Evolutionary conservation across 225 moss, liverwort and hornwort genomes (phyloP), one percentile per base, ranked within the genome.

Genomic region (Marchantia polymorpha): DNA sequence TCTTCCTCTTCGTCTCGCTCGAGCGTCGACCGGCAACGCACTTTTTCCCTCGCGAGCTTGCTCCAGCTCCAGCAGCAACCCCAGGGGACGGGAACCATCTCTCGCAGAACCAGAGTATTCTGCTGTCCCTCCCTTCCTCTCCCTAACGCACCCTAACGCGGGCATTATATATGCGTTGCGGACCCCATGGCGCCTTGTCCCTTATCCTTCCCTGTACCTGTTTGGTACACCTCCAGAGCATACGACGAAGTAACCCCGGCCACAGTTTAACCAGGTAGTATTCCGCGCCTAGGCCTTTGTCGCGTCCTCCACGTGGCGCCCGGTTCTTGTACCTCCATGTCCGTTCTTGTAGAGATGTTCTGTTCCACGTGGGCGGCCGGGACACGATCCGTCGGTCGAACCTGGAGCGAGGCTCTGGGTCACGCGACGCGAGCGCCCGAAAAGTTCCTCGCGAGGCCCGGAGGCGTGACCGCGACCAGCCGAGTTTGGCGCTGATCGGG

Each of bases 101-200:
- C 69, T 17, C 15, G 12, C 3, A 39, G 39, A 39, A 39, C 39
- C 39, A 39, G 39, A 39, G 39, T 50, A 51, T 12, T 52, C 12
- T 51, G 0, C 12, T 10, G 8, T 65, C 17, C n/a, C 61, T 23
- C 23, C 22, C 59, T 69, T 39, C 20, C 27, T 15, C 19, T 73
- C 54, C 25, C 22, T 25, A 53, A 53, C 52, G 8, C 52, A 58
- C 56, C 74, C 55, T 27, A 39, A 22, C 55, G 11, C 30, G 55
- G 55, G 74, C 74, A 26, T 75, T 75, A 55, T 75, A 75, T 56
- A 75, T 15, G 55, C 56, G 74, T 56, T 56, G 74, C 74, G 74
- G 74, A 75, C 56, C 74, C 74, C 55, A 56, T 56, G 74, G 74
- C 74, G 15, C 74, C 30, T 75, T 58, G 74, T 75, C 74, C 74